A percentile compares a stretch with the other conserved stretches of the same genome.
Conservation (phyloP, 202 grass and related monocot genomes). For the Schoenoplectus tabernaemontani region DNA sequence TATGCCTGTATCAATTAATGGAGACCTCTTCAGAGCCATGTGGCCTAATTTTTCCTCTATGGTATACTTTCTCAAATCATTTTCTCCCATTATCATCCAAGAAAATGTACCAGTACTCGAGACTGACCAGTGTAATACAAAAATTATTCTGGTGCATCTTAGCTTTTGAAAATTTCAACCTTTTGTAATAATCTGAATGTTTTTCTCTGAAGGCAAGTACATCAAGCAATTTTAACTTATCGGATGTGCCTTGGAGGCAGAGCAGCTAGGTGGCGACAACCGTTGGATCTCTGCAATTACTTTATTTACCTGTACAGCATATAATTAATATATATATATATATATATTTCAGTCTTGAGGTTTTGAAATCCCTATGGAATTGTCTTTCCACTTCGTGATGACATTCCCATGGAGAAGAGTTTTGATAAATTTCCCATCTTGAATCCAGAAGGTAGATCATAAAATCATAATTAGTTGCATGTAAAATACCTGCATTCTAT, state of each 20-base stretch:
- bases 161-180: not conserved
- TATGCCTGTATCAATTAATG: conserved; percentile 15
- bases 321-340: conserved; percentile 5
- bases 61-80: conserved; percentile 5
- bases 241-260: not conserved
- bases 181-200: not conserved
- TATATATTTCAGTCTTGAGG: conserved; percentile 11
- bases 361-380: conserved; percentile 1
- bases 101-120: not conserved
- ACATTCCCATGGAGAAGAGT: conserved; percentile 16
- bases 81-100: not conserved
- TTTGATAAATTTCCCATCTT: not conserved
- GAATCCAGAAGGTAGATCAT: not conserved
- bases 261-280: not conserved
- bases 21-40: conserved; percentile 7
- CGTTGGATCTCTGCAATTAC: conserved; percentile 3
- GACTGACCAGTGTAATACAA: not conserved
- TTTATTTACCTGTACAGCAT: no score
- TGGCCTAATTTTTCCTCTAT: conserved; percentile 3
- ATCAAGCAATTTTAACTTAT: conserved; percentile 11
- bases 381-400: not conserved
- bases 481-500: conserved; percentile 6
- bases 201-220: conserved; percentile 9
- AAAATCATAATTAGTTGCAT: conserved; percentile 1
- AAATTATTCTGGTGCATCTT: not conserved